Percentiles rank a stretch among this genome's conserved stretches.
Evolutionary conservation across 1,284 basidiomycete species (phyloP).

Genomic region (Bjerkandera adusta): DNA sequence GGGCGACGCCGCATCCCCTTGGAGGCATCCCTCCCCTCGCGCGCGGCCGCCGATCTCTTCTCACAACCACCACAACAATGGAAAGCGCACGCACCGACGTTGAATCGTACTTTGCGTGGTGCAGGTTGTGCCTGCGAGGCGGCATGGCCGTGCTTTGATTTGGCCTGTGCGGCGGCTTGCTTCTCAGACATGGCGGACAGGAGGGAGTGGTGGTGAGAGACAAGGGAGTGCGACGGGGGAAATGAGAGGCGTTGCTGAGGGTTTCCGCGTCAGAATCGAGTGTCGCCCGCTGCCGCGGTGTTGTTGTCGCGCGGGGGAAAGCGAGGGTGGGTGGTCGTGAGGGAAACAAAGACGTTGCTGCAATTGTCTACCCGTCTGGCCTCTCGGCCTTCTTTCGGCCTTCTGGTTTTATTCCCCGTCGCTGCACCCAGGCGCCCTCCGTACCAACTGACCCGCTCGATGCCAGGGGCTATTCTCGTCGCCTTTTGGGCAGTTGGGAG

Average conservation of each 20-base stretch:
- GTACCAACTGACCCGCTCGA: too few species aligned
- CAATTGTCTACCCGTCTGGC: conserved; percentile 12
- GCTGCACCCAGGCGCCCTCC: too few species aligned
- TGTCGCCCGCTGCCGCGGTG: too few species aligned
- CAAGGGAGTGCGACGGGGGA: conserved; percentile 9
- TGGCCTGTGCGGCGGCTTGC: conserved; percentile 33
- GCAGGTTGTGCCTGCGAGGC: conserved; percentile 62
- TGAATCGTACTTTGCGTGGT: conserved; percentile 89
- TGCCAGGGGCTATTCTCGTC: too few species aligned
- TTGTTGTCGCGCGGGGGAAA: not conserved
- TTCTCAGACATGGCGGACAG: conserved; percentile 26
- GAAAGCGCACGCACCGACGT: conserved; percentile 67
- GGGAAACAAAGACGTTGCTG: conserved; percentile 15
- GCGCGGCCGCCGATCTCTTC: not conserved
- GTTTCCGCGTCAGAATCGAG: not conserved
- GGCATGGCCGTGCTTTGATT: conserved; percentile 61
- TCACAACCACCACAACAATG: conserved; percentile 5
- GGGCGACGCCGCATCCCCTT: not conserved
- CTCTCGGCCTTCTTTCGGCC: conserved; percentile 3
- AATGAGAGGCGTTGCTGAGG: conserved; percentile 5
- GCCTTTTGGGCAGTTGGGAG: too few species aligned
- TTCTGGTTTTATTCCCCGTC: too few species aligned
- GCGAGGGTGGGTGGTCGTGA: conserved; percentile 14
- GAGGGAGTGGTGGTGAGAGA: conserved; percentile 10
- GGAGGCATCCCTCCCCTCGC: not conserved